Evolutionary conservation across 768 basidiomycete genomes (phyloP).

Genomic region (Pulveroboletus sp.): DNA sequence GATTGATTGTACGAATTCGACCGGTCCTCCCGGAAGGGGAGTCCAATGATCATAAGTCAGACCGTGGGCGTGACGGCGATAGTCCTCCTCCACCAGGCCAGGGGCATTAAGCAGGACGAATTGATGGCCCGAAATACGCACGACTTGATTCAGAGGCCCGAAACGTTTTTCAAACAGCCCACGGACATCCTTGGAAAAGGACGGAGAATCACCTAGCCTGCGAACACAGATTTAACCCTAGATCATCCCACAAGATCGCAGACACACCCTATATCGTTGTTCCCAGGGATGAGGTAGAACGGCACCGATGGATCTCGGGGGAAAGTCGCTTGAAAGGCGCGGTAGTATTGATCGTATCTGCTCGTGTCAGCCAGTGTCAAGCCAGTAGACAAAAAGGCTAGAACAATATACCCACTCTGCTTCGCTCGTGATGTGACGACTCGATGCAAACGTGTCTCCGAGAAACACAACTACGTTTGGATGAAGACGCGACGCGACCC

Average conservation of each 20-base stretch:
- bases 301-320: conserved; percentile 36
- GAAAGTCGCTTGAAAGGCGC: conserved; percentile 65
- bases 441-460: conserved; percentile 74
- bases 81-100: conserved; percentile 81
- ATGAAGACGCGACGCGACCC: conserved; percentile 50
- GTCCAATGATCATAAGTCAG: conserved; percentile 54
- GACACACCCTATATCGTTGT: conserved; percentile 71
- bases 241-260: background rate
- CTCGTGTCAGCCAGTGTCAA: conserved; percentile 2
- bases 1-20: conserved; percentile 56
- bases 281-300: conserved; percentile 71
- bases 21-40: conserved; percentile 49
- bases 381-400: background rate
- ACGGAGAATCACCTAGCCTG: conserved; percentile 54
- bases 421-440: conserved; percentile 50
- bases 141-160: conserved; percentile 63
- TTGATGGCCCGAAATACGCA: conserved; percentile 65
- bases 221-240: background rate
- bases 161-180: conserved; percentile 59
- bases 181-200: conserved; percentile 53
- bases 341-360: conserved; percentile 61
- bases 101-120: conserved; percentile 75
- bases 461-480: conserved; percentile 71
- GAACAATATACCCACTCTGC: conserved; percentile 50
- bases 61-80: conserved; percentile 52